Conservation (phyloP, 2,329 filamentous ascomycete genomes). For the Fragosphaeria purpurea region DNA sequence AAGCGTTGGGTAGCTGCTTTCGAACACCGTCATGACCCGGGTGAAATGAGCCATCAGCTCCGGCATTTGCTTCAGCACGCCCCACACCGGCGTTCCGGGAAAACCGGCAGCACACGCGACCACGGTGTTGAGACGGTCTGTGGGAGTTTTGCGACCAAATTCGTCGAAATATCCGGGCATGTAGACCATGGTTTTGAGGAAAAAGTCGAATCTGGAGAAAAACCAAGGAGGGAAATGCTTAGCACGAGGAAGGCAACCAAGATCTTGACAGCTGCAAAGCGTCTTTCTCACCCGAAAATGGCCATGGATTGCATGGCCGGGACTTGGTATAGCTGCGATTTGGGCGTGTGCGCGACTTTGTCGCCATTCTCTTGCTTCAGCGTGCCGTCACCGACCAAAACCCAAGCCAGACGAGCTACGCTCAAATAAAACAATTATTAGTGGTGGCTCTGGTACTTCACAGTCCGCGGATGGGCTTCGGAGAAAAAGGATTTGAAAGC, state of each 20-base stretch:
- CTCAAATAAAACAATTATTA: too few species aligned
- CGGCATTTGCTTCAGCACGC: slow-evolving; percentile 17
- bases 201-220: slow-evolving; percentile 17
- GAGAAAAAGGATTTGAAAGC: not conserved
- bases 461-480: too few species aligned
- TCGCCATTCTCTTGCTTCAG: slow-evolving; percentile 14
- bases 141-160: slow-evolving; percentile 22
- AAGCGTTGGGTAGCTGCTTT: slow-evolving; percentile 15
- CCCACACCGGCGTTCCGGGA: slow-evolving; percentile 22
- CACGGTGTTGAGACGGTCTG: slow-evolving; percentile 16
- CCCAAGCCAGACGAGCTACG: slow-evolving; percentile 14
- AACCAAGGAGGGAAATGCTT: not conserved
- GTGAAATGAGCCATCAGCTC: slow-evolving; percentile 19
- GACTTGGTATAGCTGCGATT: slow-evolving; percentile 11
- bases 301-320: slow-evolving; percentile 10
- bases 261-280: not conserved
- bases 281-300: slow-evolving; percentile 8
- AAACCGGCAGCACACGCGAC: slow-evolving; percentile 20
- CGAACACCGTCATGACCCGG: slow-evolving; percentile 18
- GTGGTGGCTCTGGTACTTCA: too few species aligned
- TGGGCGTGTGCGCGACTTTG: slow-evolving; percentile 15
- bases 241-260: too few species aligned
- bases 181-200: slow-evolving; percentile 13
- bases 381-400: slow-evolving; percentile 13
- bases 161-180: slow-evolving; percentile 23